phyloP scores from a whole-genome alignment of 495 filamentous ascomycete genomes.

The Coniosporium apollinis region DNA sequence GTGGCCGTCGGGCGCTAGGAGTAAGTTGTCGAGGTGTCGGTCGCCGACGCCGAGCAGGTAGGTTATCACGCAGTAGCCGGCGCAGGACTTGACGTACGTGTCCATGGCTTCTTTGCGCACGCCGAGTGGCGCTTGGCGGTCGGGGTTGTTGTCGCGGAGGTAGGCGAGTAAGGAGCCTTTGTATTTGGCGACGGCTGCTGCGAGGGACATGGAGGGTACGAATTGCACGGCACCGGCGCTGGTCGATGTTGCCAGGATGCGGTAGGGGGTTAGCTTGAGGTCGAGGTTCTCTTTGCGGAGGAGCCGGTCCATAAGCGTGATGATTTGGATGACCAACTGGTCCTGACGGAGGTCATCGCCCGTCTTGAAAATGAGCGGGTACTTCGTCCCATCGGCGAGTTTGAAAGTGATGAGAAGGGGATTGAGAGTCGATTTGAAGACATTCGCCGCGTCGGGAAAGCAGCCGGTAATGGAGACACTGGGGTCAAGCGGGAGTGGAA shows the following conservation, averaged over 20 bases:
- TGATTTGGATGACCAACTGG: slow-evolving; percentile 95
- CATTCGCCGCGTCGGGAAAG: slow-evolving; percentile 67
- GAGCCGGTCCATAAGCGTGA: slow-evolving; percentile 93
- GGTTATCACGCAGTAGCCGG: slow-evolving; percentile 96
- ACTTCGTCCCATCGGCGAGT: slow-evolving; percentile 55
- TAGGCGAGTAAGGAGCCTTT: slow-evolving; percentile 70
- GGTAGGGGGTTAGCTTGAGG: slow-evolving; percentile 86
- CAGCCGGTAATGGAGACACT: slow-evolving; percentile 61
- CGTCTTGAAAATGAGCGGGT: slow-evolving; percentile 91
- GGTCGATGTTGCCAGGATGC: slow-evolving; percentile 82
- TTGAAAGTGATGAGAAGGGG: slow-evolving; percentile 86
- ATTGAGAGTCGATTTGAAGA: slow-evolving; percentile 88
- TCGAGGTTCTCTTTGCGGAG: slow-evolving; percentile 95
- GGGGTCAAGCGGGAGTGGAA: slow-evolving; percentile 82
- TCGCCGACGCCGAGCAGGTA: slow-evolving; percentile 98
- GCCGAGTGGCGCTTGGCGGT: slow-evolving; percentile 62
- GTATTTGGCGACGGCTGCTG: slow-evolving; percentile 63
- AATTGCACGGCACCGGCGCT: slow-evolving; percentile 87
- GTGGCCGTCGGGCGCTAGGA: slow-evolving; percentile 75
- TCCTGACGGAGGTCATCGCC: slow-evolving; percentile 96
- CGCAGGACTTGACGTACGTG: slow-evolving; percentile 88
- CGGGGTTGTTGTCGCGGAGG: slow-evolving; percentile 78
- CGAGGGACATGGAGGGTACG: slow-evolving; percentile 68
- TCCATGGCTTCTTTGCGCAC: slow-evolving; percentile 88
- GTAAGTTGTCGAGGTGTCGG: slow-evolving; percentile 88